phyloP scores from a whole-genome alignment of 768 basidiomycete species.

The Lyophyllum semitale region DNA sequence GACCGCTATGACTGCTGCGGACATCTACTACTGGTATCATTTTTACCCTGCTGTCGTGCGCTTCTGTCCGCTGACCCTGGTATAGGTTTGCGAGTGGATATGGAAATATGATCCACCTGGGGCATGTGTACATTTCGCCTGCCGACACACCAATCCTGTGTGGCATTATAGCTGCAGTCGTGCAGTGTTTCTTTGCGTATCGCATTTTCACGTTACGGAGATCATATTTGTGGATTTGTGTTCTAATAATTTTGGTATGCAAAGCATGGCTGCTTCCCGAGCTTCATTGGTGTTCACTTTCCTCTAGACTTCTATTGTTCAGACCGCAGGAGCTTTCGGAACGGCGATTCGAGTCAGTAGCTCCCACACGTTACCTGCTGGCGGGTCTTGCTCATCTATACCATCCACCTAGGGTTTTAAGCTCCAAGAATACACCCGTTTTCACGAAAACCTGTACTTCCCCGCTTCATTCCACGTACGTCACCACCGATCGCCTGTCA shows the following conservation, averaged over 20 bases:
- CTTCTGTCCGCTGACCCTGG: background rate
- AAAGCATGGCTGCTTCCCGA: background rate
- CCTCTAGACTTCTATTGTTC: background rate
- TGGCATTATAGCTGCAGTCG: conserved; percentile 18
- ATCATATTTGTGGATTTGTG: conserved; percentile 8
- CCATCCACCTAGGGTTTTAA: background rate
- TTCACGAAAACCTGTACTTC: background rate
- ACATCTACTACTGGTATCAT: background rate
- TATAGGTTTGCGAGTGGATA: conserved; percentile 18
- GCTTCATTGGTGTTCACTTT: background rate
- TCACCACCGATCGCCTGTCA: background rate
- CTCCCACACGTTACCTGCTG: background rate
- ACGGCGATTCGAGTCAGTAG: background rate
- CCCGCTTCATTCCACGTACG: background rate
- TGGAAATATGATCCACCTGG: conserved; percentile 15
- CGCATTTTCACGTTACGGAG: conserved; percentile 17
- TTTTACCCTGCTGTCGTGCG: background rate
- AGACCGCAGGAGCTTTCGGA: background rate
- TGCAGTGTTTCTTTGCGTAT: conserved; percentile 22
- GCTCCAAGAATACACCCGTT: background rate
- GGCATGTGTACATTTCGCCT: conserved; percentile 18
- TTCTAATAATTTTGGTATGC: conserved; percentile 1
- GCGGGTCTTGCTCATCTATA: background rate
- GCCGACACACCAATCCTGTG: conserved; percentile 19
- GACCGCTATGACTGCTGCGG: background rate